Evolutionary conservation across 2,329 filamentous ascomycete species (phyloP), one percentile per base, ranked within the genome.

Genomic region (Colletotrichum sp.): DNA sequence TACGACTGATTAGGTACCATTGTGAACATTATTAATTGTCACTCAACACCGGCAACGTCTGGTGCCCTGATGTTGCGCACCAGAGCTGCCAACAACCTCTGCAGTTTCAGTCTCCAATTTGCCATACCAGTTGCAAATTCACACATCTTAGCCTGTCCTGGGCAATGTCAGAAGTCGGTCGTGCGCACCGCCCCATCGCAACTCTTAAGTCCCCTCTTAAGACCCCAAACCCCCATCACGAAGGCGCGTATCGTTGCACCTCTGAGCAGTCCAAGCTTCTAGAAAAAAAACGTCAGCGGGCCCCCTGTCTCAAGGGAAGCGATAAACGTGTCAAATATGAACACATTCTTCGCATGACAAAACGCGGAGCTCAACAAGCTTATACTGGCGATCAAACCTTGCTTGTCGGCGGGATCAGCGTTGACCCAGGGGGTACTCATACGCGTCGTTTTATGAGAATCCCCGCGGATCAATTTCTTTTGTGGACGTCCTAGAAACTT

Each of bases 381-480:
- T 71, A 34, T 65, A 38, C 72, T 16, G 67, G 24, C 60, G 72
- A 65, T 66, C 60, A 66, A 74, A 65, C 71, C 32, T 21, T 26
- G 24, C 28, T 34, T 16, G 43, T 48, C 2, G 43, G 43, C 43
- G 43, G 52, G 52, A 68, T 68, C 66, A 67, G 63, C 60, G 34
- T 1, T 16, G 36, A 21, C 1, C 18, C 9, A n/a, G 38, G 38
- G 38, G 38, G 38, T 18, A 12, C 18, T 36, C 48, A 74, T 74
- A 57, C 36, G 32, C n/a, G 38, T 16, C 24, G 30, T 74, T 21
- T 64, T 71, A 61, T 72, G 28, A 38, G 21, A 21, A 58, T 60
- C 72, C 28, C 18, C 32, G 58, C n/a, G 58, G 48, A 67, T 67
- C 64, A 67, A 67, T 48, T 55, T 52, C 64, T 67, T 67, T 16